Conservation (phyloP, 2,329 filamentous ascomycete genomes). For the Alternaria hordeiaustralica region DNA sequence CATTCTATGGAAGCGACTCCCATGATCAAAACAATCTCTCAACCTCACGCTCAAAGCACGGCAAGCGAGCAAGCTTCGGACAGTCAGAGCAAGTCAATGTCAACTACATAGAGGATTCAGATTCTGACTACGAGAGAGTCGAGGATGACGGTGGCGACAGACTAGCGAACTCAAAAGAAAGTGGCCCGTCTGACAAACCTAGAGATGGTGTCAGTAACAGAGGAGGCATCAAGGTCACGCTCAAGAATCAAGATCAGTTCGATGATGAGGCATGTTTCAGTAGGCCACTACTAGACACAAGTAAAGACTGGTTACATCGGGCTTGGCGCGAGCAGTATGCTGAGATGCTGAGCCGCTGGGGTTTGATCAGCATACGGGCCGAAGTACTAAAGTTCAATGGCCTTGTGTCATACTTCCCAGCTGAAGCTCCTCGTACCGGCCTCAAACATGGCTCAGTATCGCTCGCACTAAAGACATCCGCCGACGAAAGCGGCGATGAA, state of each 20-base stretch:
- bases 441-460: slow-evolving; percentile 38
- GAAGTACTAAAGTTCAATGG: slow-evolving; percentile 66
- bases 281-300: slow-evolving; percentile 58
- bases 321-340: slow-evolving; percentile 65
- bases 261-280: slow-evolving; percentile 58
- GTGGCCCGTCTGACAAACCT: slow-evolving; percentile 24
- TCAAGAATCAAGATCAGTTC: slow-evolving; percentile 65
- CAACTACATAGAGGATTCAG: slow-evolving; percentile 42
- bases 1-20: slow-evolving; percentile 47
- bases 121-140: slow-evolving; percentile 39
- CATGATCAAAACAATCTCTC: slow-evolving; percentile 34
- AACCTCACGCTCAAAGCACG: slow-evolving; percentile 43
- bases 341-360: slow-evolving; percentile 65
- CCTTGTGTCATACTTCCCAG: slow-evolving; percentile 45
- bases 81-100: slow-evolving; percentile 40
- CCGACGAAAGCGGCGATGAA: slow-evolving; percentile 13
- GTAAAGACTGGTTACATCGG: slow-evolving; percentile 56
- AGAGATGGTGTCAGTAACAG: slow-evolving; percentile 12
- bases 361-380: slow-evolving; percentile 59
- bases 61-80: slow-evolving; percentile 48
- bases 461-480: slow-evolving; percentile 30
- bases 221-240: slow-evolving; percentile 54
- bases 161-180: slow-evolving; percentile 32
- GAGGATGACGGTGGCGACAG: slow-evolving; percentile 17
- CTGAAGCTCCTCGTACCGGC: slow-evolving; percentile 23